A percentile compares a stretch with the other conserved stretches of the same genome.
These are phyloP conservation scores for Paraphoma sp. DNA, from an alignment of 2,329 filamentous ascomycete genomes.

Conservation along the genomic window DNA sequence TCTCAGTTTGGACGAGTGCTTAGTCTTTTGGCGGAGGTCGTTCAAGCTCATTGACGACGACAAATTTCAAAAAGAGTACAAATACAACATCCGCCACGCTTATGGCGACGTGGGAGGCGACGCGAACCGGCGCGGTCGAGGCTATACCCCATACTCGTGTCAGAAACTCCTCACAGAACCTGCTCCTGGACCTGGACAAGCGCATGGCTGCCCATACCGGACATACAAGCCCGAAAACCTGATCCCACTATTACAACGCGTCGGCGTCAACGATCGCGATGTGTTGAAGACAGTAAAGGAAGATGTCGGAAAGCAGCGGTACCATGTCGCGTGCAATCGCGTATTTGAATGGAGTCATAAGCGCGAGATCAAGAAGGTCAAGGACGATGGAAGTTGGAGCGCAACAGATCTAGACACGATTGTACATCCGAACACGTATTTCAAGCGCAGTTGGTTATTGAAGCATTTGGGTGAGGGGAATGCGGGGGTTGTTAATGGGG, in stretches of 20 bases:
- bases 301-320: slow-evolving; percentile 87
- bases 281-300: slow-evolving; percentile 83
- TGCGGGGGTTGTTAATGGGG: slow-evolving; percentile 36
- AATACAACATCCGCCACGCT: slow-evolving; percentile 92
- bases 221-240: slow-evolving; percentile 92
- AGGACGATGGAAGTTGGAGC: slow-evolving; percentile 55
- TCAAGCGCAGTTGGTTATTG: slow-evolving; percentile 89
- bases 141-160: slow-evolving; percentile 91
- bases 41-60: slow-evolving; percentile 92
- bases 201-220: slow-evolving; percentile 95
- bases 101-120: slow-evolving; percentile 97
- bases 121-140: slow-evolving; percentile 81
- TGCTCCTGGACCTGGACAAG: slow-evolving; percentile 83
- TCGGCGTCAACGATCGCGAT: slow-evolving; percentile 79
- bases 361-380: slow-evolving; percentile 58
- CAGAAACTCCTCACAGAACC: slow-evolving; percentile 94
- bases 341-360: slow-evolving; percentile 92
- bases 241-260: slow-evolving; percentile 73
- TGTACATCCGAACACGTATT: slow-evolving; percentile 97
- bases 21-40: slow-evolving; percentile 86
- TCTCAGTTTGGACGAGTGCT: slow-evolving; percentile 85
- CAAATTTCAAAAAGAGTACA: slow-evolving; percentile 95
- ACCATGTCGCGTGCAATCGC: slow-evolving; percentile 93
- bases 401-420: slow-evolving; percentile 88
- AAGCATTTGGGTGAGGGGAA: slow-evolving; percentile 72